Conservation (phyloP, 1,284 basidiomycete genomes). For the Rhodotorula sp. region DNA sequence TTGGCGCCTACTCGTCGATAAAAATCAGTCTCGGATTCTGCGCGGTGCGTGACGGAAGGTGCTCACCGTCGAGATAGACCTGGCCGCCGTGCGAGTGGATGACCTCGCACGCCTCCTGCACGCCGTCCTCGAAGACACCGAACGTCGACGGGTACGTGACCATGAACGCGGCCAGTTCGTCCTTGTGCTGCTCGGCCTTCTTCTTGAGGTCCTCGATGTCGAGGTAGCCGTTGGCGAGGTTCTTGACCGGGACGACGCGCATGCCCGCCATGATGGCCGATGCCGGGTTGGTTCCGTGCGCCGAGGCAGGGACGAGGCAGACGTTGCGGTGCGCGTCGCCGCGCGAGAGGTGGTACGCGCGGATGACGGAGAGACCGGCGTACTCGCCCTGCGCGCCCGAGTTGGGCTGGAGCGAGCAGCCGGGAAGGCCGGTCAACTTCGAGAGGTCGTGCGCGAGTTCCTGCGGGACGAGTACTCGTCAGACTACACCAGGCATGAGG, state of each 20-base stretch:
- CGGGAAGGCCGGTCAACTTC: conserved; percentile 91
- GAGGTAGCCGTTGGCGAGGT: conserved; percentile 79
- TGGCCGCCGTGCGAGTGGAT: conserved; percentile 95
- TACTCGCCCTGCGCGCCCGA: conserved; percentile 97
- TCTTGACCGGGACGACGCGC: conserved; percentile 93
- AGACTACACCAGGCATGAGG: background rate
- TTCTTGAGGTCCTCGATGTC: conserved; percentile 80
- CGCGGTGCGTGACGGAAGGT: background rate
- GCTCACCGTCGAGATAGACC: conserved; percentile 86
- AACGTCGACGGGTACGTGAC: conserved; percentile 78
- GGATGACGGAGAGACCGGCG: conserved; percentile 87
- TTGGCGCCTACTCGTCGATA: conserved; percentile 67
- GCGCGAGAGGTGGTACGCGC: conserved; percentile 87
- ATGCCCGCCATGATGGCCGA: conserved; percentile 96
- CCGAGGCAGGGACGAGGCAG: conserved; percentile 91
- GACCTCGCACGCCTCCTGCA: conserved; percentile 79
- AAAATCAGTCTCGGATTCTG: conserved; percentile 46
- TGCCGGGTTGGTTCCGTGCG: conserved; percentile 94
- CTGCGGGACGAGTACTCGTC: conserved; percentile 48
- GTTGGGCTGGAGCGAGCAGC: conserved; percentile 94
- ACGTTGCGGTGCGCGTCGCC: conserved; percentile 84
- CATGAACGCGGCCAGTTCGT: conserved; percentile 95
- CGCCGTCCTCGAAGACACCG: conserved; percentile 93
- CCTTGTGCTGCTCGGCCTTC: conserved; percentile 89
- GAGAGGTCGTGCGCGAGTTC: conserved; percentile 90